Evolutionary conservation across 768 basidiomycete species (phyloP).

Genomic region (Macrolepiota dolichaula): DNA sequence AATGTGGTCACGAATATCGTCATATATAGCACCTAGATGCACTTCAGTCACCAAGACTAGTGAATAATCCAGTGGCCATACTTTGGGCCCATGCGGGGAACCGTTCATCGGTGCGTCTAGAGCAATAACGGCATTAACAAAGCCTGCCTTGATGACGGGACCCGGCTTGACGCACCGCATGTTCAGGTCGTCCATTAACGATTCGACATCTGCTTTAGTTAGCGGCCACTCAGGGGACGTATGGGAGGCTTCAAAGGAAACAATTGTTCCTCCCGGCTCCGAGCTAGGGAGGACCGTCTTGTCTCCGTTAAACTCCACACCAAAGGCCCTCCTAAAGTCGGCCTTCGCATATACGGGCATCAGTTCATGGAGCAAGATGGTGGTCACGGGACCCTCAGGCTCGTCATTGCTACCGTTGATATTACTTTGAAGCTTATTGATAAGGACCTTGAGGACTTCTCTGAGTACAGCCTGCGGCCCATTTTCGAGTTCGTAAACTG

Average conservation of each 20-base stretch:
- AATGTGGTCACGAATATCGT: neutral
- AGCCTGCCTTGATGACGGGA: neutral
- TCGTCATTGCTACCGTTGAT: too few species aligned
- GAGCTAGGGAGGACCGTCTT: neutral
- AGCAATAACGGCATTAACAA: neutral
- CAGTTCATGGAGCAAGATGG: neutral
- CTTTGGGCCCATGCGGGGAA: neutral
- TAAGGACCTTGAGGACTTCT: neutral
- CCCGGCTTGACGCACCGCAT: neutral
- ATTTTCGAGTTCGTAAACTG: neutral
- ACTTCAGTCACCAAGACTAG: neutral
- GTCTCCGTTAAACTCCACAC: neutral
- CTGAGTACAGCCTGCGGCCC: neutral
- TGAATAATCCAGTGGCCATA: neutral
- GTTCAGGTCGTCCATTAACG: neutral
- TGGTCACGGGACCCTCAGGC: too few species aligned
- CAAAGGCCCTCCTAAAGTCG: neutral
- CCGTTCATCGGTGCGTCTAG: neutral
- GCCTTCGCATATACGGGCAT: neutral
- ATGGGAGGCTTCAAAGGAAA: neutral
- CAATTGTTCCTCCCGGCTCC: neutral
- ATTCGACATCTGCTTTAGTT: neutral
- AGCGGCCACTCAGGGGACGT: neutral
- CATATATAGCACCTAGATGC: neutral
- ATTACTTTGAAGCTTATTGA: neutral